Percentiles rank a stretch among this genome's conserved stretches.
Conservation (phyloP, 345 rosid species). For the Eucalyptus leucophloia region DNA sequence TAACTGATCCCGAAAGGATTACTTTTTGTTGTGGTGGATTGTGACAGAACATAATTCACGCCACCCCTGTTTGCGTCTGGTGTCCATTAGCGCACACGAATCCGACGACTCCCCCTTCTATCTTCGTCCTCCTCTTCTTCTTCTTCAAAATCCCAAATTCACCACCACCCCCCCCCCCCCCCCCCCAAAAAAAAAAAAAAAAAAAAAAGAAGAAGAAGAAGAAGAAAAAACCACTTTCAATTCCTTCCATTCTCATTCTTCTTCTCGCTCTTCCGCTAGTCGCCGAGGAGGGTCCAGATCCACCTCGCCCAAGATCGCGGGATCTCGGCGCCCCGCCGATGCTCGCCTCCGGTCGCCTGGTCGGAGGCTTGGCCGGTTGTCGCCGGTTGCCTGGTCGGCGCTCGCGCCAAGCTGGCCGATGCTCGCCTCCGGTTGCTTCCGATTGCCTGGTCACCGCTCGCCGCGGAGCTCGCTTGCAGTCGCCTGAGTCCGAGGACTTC, state of each 20-base stretch:
- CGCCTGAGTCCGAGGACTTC: neutral
- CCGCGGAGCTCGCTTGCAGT: too few relatives aligned
- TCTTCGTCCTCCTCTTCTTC: too few relatives aligned
- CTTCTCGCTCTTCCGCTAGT: neutral
- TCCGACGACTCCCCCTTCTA: too few relatives aligned
- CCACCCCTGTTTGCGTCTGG: neutral
- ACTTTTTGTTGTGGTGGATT: neutral
- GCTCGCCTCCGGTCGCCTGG: neutral
- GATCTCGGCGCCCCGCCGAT: neutral
- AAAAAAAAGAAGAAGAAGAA: too few relatives aligned
- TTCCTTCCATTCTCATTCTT: neutral
- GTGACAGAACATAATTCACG: neutral
- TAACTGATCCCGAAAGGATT: neutral
- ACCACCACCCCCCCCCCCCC: too few relatives aligned
- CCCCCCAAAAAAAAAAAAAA: rapidly evolving
- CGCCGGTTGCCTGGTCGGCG: neutral
- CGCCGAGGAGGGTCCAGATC: neutral
- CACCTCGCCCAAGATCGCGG: neutral
- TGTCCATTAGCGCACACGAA: too few relatives aligned
- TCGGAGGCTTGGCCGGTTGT: neutral
- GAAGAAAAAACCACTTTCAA: neutral
- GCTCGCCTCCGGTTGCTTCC: neutral
- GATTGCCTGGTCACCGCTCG: neutral
- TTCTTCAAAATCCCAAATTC: too few relatives aligned
- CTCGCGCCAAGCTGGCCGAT: neutral